Percentiles rank a stretch among this genome's conserved stretches.
Evolutionary conservation across 352 stramenopile species (phyloP).

Genomic region (Phytophthora lateralis): DNA sequence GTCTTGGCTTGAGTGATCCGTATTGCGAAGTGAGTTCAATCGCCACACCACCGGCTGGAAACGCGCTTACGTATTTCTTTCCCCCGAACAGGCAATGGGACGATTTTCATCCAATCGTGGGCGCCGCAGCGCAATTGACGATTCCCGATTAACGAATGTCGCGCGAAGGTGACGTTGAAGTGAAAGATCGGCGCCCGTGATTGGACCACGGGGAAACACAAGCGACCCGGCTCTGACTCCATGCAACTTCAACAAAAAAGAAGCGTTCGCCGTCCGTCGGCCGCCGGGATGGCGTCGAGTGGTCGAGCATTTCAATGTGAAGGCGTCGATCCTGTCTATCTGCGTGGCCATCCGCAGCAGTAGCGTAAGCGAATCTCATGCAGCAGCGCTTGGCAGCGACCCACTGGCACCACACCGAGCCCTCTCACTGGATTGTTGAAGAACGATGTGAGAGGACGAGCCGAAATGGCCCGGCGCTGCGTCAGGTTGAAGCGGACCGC

Average conservation of each 20-base stretch:
- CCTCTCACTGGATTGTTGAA: slow-evolving; percentile 30
- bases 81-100: slow-evolving; percentile 9
- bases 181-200: slow-evolving; percentile 35
- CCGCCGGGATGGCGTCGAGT: too few species aligned
- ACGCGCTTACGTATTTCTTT: slow-evolving; percentile 29
- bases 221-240: slow-evolving; percentile 32
- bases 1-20: slow-evolving; percentile 24
- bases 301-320: too few species aligned
- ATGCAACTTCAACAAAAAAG: slow-evolving; percentile 78
- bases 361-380: background rate
- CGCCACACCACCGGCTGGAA: slow-evolving; percentile 17
- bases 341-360: too few species aligned
- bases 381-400: background rate
- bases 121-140: slow-evolving; percentile 27
- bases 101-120: slow-evolving; percentile 46
- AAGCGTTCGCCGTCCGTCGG: slow-evolving; percentile 14
- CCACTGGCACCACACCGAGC: slow-evolving; percentile 3
- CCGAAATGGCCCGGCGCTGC: slow-evolving; percentile 19
- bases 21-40: slow-evolving; percentile 33
- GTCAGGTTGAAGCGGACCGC: slow-evolving; percentile 46
- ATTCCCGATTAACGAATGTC: too few species aligned
- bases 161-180: slow-evolving; percentile 49
- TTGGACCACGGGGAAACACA: slow-evolving; percentile 31
- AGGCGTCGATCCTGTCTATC: too few species aligned
- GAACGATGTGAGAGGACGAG: slow-evolving; percentile 13